Percentiles rank a stretch among this genome's conserved stretches.
These are phyloP conservation scores for Verruconis gallopava DNA, from an alignment of 2,329 filamentous ascomycete genomes.

Conservation along the genomic window DNA sequence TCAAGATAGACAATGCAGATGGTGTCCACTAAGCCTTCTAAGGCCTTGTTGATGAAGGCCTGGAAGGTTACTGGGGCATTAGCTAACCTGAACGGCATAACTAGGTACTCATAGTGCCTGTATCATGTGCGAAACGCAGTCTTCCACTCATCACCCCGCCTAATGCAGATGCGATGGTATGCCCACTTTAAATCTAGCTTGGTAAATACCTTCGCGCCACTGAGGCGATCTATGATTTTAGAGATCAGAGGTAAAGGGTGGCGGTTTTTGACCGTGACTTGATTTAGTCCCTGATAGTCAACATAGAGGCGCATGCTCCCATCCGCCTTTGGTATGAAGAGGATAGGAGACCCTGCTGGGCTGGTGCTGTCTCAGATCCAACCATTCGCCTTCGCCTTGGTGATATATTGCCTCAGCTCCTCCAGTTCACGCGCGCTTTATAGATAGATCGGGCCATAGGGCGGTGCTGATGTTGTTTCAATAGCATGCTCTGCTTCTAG, in stretches of 20 bases:
- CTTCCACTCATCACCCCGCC: conserved; percentile 22
- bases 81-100: too few species aligned
- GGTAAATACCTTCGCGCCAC: conserved; percentile 17
- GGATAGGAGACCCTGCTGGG: conserved; percentile 14
- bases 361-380: conserved; percentile 13
- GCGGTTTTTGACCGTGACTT: conserved; percentile 22
- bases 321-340: conserved; percentile 22
- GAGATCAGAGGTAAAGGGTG: conserved; percentile 21
- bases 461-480: not conserved
- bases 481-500: conserved; percentile 1
- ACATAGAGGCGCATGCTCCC: conserved; percentile 20
- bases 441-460: not conserved
- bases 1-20: conserved; percentile 16
- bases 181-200: conserved; percentile 22
- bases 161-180: conserved; percentile 24
- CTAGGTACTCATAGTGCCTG: conserved; percentile 23
- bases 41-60: conserved; percentile 16
- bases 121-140: conserved; percentile 23
- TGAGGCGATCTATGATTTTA: conserved; percentile 19
- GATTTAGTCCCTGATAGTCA: conserved; percentile 25
- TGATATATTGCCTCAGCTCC: conserved; percentile 12
- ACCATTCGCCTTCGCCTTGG: conserved; percentile 12
- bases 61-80: conserved; percentile 14
- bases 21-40: conserved; percentile 14
- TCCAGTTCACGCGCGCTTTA: not conserved